Percentiles rank a stretch among this genome's conserved stretches.
Conservation (phyloP, 1,284 basidiomycete genomes). For the Afroboletus lepidellus region DNA sequence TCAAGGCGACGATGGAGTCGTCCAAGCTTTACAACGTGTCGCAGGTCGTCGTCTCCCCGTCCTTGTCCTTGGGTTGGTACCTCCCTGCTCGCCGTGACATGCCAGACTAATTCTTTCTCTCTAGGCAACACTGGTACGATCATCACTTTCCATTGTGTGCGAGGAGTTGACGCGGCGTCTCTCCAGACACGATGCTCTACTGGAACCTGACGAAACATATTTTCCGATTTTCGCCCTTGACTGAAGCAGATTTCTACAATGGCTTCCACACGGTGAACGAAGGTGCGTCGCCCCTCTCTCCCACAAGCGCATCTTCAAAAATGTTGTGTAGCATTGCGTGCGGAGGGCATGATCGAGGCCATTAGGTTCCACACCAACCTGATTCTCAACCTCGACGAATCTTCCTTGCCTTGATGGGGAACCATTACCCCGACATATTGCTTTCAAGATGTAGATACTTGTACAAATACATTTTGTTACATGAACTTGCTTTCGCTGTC, state of each 20-base stretch:
- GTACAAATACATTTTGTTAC: neutral
- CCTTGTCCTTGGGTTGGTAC: neutral
- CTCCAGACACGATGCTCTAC: neutral
- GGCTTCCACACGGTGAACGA: neutral
- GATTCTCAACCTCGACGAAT: neutral
- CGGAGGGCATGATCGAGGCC: neutral
- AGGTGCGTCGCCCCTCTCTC: neutral
- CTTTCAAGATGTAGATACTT: neutral
- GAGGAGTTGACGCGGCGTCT: neutral
- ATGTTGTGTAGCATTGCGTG: neutral
- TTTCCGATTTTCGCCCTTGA: neutral
- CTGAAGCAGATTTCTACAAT: neutral
- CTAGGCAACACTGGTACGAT: neutral
- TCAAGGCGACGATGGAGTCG: neutral
- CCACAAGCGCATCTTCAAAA: neutral
- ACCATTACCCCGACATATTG: neutral
- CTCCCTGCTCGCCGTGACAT: neutral
- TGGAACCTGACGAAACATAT: constrained; percentile 1
- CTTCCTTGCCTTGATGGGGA: neutral
- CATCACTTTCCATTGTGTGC: neutral
- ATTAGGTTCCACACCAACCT: neutral
- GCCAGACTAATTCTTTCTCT: neutral
- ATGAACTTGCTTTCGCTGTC: neutral
- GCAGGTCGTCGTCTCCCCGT: neutral
- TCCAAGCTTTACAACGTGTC: neutral